Evolutionary conservation across 2,329 filamentous ascomycete genomes (phyloP).

Genomic region (Venturia oleaginea): DNA sequence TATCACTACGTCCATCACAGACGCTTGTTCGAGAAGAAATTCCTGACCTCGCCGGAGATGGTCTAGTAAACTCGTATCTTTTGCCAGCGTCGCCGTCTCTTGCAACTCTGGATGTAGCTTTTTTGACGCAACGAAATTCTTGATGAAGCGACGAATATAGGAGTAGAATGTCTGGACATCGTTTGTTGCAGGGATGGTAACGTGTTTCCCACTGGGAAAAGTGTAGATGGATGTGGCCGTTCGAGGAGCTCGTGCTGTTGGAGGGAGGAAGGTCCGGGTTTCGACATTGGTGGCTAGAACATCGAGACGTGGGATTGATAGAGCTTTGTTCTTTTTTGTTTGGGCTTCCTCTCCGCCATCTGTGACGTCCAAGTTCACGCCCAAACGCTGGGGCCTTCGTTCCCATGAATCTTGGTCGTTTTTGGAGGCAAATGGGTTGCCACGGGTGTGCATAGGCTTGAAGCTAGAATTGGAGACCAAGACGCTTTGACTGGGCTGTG

Average conservation of each 20-base stretch:
- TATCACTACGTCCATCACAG: conserved; percentile 59
- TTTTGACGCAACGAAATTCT: not conserved
- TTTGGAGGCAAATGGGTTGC: not conserved
- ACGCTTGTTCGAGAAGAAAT: conserved; percentile 25
- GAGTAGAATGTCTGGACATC: not conserved
- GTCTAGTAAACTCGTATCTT: not conserved
- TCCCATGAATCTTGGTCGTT: not conserved
- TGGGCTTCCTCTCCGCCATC: not conserved
- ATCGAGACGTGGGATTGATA: not conserved
- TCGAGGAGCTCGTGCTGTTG: not conserved
- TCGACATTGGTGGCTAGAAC: not conserved
- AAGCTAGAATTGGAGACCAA: conserved; percentile 71
- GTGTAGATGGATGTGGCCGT: conserved; percentile 7
- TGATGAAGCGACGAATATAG: conserved; percentile 1
- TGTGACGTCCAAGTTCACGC: not conserved
- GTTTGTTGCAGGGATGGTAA: not conserved
- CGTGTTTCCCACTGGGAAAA: conserved; percentile 1
- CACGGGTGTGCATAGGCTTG: conserved; percentile 34
- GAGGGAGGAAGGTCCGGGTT: not conserved
- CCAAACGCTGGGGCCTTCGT: not conserved
- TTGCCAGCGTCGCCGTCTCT: not conserved
- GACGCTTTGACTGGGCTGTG: conserved; percentile 73
- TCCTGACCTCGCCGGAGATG: not conserved
- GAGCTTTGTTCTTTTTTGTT: not conserved
- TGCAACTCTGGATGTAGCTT: not conserved